Percentiles rank a stretch among this genome's conserved stretches.
These are phyloP conservation scores for Pachyrhizus erosus DNA, from an alignment of 306 rosid species.

Conservation along the genomic window DNA sequence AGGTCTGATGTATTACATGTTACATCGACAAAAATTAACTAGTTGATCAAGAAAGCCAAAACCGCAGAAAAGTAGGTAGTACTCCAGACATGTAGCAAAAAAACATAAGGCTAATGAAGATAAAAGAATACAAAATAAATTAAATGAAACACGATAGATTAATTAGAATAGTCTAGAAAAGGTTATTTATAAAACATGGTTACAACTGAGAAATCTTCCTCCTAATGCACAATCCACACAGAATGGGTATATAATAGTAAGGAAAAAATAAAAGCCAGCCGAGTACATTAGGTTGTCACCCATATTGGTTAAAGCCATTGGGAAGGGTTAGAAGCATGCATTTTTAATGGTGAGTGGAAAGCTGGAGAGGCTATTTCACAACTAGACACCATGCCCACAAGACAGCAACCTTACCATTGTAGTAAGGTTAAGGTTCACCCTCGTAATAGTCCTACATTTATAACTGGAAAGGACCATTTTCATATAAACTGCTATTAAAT, in stretches of 20 bases:
- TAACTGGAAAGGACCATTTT: slow-evolving; percentile 19
- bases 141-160: neutral
- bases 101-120: neutral
- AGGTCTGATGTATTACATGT: neutral
- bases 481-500: neutral
- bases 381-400: neutral
- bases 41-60: slow-evolving; percentile 18
- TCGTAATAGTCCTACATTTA: neutral
- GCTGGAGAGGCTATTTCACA: neutral
- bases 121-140: slow-evolving; percentile 16
- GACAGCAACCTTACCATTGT: neutral
- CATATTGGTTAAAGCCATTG: neutral
- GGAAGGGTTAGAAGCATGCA: neutral
- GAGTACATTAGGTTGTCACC: neutral
- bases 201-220: neutral
- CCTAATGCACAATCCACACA: neutral
- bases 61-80: neutral
- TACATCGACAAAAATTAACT: neutral
- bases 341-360: neutral
- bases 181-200: neutral
- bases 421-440: neutral
- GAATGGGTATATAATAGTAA: neutral
- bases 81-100: slow-evolving; percentile 14
- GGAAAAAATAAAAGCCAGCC: neutral
- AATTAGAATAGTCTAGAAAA: slow-evolving; percentile 7